These are phyloP conservation scores for Leccinum imitatum DNA, from an alignment of 768 basidiomycete species.

Conservation along the genomic window DNA sequence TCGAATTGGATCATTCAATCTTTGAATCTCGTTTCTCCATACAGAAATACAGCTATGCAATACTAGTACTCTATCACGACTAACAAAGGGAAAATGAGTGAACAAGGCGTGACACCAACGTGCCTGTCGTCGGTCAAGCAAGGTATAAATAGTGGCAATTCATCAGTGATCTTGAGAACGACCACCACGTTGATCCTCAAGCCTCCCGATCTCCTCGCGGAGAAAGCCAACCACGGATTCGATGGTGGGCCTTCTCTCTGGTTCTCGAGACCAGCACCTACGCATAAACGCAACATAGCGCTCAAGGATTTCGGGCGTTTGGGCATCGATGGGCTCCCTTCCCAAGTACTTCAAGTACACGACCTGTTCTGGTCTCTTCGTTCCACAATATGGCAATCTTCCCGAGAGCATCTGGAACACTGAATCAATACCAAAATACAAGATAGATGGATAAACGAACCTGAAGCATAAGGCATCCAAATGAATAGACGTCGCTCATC, in stretches of 20 bases:
- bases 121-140: neutral
- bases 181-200: neutral
- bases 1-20: too few relatives aligned
- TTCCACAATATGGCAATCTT: slow-evolving; percentile 8
- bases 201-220: neutral
- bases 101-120: too few relatives aligned
- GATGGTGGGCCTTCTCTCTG: slow-evolving; percentile 12
- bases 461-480: slow-evolving; percentile 18
- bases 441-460: slow-evolving; percentile 1
- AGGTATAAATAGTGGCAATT: neutral
- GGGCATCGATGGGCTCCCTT: slow-evolving; percentile 14
- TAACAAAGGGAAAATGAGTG: too few relatives aligned
- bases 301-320: slow-evolving; percentile 7
- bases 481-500: slow-evolving; percentile 19
- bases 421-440: neutral
- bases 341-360: slow-evolving; percentile 15
- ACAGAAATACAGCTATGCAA: too few relatives aligned
- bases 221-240: slow-evolving; percentile 7
- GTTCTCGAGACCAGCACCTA: slow-evolving; percentile 11
- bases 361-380: slow-evolving; percentile 11
- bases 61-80: too few relatives aligned
- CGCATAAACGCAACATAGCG: slow-evolving; percentile 6
- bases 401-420: slow-evolving; percentile 9
- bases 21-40: too few relatives aligned
- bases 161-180: neutral